A percentile compares a stretch with the other conserved stretches of the same genome.
phyloP scores from a whole-genome alignment of 495 filamentous ascomycete species.

The Hypoxylon lienhwacheense region DNA sequence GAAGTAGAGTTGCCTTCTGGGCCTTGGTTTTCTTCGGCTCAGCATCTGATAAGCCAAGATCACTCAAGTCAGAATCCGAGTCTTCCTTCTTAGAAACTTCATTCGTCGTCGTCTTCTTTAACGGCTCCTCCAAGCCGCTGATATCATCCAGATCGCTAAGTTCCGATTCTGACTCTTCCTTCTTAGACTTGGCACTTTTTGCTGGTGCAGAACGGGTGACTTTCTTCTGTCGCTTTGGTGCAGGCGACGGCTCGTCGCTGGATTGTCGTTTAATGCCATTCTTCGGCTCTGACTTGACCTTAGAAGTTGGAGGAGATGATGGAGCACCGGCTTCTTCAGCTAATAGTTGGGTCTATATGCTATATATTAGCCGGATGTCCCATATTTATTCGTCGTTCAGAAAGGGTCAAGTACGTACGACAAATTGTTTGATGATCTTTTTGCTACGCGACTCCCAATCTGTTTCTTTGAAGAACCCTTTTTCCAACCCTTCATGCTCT shows the following conservation, averaged over 20 bases:
- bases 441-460: constrained; percentile 85
- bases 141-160: constrained; percentile 32
- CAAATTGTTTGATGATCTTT: constrained; percentile 65
- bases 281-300: constrained; percentile 28
- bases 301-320: constrained; percentile 11
- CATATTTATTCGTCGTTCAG: constrained; percentile 4
- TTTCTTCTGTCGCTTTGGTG: constrained; percentile 43
- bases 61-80: constrained; percentile 37
- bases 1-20: constrained; percentile 13
- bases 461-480: constrained; percentile 68
- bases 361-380: constrained; percentile 6
- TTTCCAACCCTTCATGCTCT: constrained; percentile 61
- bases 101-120: constrained; percentile 26
- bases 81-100: constrained; percentile 28
- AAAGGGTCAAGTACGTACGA: constrained; percentile 57
- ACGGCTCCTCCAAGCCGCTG: constrained; percentile 36
- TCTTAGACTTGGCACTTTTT: constrained; percentile 33
- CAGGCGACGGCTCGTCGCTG: constrained; percentile 31
- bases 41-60: constrained; percentile 30
- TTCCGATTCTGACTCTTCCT: constrained; percentile 37
- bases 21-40: constrained; percentile 27
- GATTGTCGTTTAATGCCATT: constrained; percentile 40
- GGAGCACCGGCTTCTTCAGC: constrained; percentile 23
- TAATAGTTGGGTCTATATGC: constrained; percentile 24
- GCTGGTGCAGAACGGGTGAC: constrained; percentile 11